Evolutionary conservation across 148 eudicot species (phyloP).

Genomic region (Rhododendron griersonianum): DNA sequence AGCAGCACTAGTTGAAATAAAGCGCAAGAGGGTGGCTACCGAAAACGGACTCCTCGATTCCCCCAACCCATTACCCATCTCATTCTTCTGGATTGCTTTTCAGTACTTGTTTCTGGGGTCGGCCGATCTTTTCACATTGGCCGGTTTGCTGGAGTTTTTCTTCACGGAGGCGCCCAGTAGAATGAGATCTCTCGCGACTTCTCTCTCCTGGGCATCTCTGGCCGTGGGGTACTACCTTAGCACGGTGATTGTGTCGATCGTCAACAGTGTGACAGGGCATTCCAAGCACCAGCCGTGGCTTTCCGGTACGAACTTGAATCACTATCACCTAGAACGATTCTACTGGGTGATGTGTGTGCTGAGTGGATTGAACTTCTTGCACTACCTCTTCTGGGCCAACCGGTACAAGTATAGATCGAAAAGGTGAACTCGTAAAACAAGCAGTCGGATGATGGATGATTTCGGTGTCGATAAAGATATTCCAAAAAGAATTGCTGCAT

Average conservation of each 20-base stretch:
- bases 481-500: background rate
- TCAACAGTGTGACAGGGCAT: conserved; percentile 37
- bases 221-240: conserved; percentile 73
- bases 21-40: conserved; percentile 47
- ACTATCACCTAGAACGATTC: conserved; percentile 53
- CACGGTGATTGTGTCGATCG: conserved; percentile 51
- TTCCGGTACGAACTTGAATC: conserved; percentile 45
- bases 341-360: conserved; percentile 63
- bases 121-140: conserved; percentile 70
- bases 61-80: conserved; percentile 36
- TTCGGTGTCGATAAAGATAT: background rate
- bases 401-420: conserved; percentile 55
- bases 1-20: conserved; percentile 67
- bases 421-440: background rate
- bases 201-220: conserved; percentile 64
- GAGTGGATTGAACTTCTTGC: conserved; percentile 49
- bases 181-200: conserved; percentile 70
- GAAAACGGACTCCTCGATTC: conserved; percentile 22
- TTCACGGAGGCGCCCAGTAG: conserved; percentile 70
- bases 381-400: conserved; percentile 61
- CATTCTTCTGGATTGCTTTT: conserved; percentile 67
- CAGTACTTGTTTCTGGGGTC: conserved; percentile 69
- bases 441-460: background rate
- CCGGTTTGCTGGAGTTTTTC: conserved; percentile 72
- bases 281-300: conserved; percentile 45